Percentiles rank a stretch among this genome's conserved stretches.
Evolutionary conservation across 495 filamentous ascomycete species (phyloP).

Genomic region (Penicillium flavigenum): DNA sequence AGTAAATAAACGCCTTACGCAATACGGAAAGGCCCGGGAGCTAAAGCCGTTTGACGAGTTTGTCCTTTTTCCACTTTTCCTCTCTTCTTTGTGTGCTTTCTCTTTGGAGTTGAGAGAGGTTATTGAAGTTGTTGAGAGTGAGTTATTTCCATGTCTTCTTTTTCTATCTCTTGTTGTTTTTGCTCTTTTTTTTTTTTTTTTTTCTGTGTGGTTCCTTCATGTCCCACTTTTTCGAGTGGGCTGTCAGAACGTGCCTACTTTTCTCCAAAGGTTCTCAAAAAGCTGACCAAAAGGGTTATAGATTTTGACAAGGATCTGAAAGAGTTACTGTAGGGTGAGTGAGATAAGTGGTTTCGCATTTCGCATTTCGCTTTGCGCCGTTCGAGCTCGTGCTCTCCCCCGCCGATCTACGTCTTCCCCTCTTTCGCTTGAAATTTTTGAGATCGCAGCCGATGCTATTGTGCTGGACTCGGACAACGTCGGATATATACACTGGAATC

Average conservation of each 20-base stretch:
- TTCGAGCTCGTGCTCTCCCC: conserved; percentile 13
- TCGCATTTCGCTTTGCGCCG: background rate
- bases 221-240: conserved; percentile 34
- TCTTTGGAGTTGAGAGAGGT: background rate
- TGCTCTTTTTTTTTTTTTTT: background rate
- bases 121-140: conserved; percentile 18
- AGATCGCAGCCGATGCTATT: conserved; percentile 1
- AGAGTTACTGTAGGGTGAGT: conserved; percentile 35
- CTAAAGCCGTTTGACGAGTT: conserved; percentile 36
- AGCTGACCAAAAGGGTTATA: conserved; percentile 3
- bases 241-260: conserved; percentile 29
- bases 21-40: conserved; percentile 49
- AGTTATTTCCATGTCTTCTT: conserved; percentile 13
- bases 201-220: conserved; percentile 14
- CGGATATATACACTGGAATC: background rate
- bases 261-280: conserved; percentile 38
- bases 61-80: conserved; percentile 21
- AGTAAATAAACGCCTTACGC: conserved; percentile 39
- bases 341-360: conserved; percentile 1
- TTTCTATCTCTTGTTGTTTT: no score
- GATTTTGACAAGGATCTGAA: conserved; percentile 27
- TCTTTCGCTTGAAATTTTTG: conserved; percentile 11
- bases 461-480: background rate
- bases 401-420: conserved; percentile 18
- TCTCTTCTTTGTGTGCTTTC: conserved; percentile 15